Evolutionary conservation across 176 grass and related monocot genomes (phyloP), one percentile per base, ranked within the genome.

Genomic region (Zea mays): DNA sequence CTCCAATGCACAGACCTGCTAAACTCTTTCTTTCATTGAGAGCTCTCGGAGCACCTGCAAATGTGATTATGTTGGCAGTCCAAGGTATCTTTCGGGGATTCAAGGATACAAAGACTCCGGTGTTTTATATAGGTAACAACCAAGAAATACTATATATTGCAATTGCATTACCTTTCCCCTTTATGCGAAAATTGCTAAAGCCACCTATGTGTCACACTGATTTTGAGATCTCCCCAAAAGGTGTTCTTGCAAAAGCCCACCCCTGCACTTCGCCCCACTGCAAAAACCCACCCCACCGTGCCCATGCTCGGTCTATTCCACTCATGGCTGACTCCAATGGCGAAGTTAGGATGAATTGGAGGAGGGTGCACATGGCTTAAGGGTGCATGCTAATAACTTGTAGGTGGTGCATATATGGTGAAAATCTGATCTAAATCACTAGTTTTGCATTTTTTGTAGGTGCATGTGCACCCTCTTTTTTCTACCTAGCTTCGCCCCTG

Each of bases 71-170:
- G 82, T 82, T 97, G 45, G 95, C 95, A 7, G 81, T 92, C 73
- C 95, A 97, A 83, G 95, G 95, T 59, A 82, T 94, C 60, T 97
- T 94, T 66, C 86, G 95, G 79, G 95, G 95, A 78, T 90, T 97
- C 66, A 94, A 94, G 85, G 95, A 97, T 77, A 97, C 95, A 21
- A 85, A 90, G 80, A 97, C 91, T 79, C 91, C 95, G 3, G 75
- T 97, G 33, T 76, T 92, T 90, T 93, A 84, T 59, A 88, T 86
- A 73, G 95, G 95, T 97, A 90, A 81, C 19, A 77, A 73, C 59
- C n/a, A 51, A 83, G 60, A 74, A 74, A 49, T 58, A 14, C 40
- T 40, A 76, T 79, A 14, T 61, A 46, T 65, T 77, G 6, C 73
- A 85, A 47, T 58, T 77, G 6, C 73, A 85, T 21, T 5, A 20